These are phyloP conservation scores for Stagonosporopsis cucurbitacearum DNA, from an alignment of 2,329 filamentous ascomycete genomes.

Conservation along the genomic window DNA sequence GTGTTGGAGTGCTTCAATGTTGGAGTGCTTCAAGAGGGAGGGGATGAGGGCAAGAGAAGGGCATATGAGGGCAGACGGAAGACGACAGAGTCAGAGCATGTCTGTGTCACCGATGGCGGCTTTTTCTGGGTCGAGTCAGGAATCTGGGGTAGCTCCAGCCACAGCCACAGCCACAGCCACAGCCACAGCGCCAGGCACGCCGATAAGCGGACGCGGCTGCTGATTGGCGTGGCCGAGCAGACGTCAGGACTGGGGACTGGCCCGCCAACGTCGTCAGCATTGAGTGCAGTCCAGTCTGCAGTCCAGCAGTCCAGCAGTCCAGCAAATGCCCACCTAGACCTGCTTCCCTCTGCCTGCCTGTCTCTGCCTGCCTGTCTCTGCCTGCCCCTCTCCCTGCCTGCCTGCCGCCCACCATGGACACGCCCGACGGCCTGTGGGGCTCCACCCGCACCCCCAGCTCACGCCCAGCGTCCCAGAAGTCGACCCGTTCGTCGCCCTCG, in stretches of 20 bases:
- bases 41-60: too few species aligned
- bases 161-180: too few species aligned
- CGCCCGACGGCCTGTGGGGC: conserved; percentile 45
- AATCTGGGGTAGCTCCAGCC: conserved; percentile 11
- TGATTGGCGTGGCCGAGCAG: conserved; percentile 8
- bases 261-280: not conserved
- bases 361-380: not conserved
- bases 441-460: conserved; percentile 47
- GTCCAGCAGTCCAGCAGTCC: not conserved
- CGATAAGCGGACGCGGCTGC: not conserved
- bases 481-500: conserved; percentile 43
- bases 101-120: conserved; percentile 14
- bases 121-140: conserved; percentile 21
- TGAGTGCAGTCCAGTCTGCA: too few species aligned
- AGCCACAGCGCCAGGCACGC: not conserved
- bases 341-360: too few species aligned
- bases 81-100: conserved; percentile 29
- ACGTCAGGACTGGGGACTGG: conserved; percentile 16
- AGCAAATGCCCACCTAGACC: not conserved
- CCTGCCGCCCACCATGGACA: conserved; percentile 33
- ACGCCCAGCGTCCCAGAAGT: conserved; percentile 48
- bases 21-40: too few species aligned
- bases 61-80: too few species aligned
- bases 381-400: not conserved
- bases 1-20: too few species aligned